Evolutionary conservation across 1,284 basidiomycete genomes (phyloP).

Genomic region (Ceratobasidium sp.): DNA sequence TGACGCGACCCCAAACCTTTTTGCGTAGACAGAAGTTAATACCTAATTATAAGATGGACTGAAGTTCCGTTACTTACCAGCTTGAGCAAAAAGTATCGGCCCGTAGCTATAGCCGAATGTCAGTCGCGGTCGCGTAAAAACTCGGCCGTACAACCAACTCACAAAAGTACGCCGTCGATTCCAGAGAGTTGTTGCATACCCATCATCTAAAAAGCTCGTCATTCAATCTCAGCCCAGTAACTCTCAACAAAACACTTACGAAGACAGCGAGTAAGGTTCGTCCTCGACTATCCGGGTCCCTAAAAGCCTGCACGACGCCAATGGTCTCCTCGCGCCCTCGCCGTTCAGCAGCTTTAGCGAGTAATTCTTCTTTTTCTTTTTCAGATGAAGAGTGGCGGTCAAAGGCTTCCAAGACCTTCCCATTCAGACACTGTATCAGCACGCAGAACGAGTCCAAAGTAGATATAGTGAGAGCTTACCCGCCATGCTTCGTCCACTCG

Average conservation of each 20-base stretch:
- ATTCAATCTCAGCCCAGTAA: background rate
- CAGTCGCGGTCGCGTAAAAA: slow-evolving; percentile 34
- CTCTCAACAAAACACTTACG: slow-evolving; percentile 59
- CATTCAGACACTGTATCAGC: slow-evolving; percentile 48
- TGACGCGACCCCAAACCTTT: slow-evolving; percentile 59
- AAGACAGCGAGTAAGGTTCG: slow-evolving; percentile 64
- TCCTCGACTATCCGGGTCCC: slow-evolving; percentile 46
- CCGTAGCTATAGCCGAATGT: slow-evolving; percentile 59
- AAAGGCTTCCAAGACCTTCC: slow-evolving; percentile 46
- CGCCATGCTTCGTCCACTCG: slow-evolving; percentile 59
- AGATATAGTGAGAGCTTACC: background rate
- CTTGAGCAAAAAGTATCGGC: slow-evolving; percentile 66
- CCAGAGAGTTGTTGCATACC: slow-evolving; percentile 50
- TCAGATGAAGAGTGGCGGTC: slow-evolving; percentile 43
- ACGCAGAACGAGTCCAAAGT: slow-evolving; percentile 55
- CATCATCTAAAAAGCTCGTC: slow-evolving; percentile 40
- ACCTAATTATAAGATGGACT: background rate
- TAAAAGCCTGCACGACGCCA: slow-evolving; percentile 45
- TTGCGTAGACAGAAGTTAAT: slow-evolving; percentile 25
- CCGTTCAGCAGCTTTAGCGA: slow-evolving; percentile 35
- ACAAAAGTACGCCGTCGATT: slow-evolving; percentile 51
- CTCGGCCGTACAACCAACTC: background rate
- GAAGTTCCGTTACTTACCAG: slow-evolving; percentile 54
- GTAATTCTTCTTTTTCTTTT: slow-evolving; percentile 47
- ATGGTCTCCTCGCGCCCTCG: slow-evolving; percentile 35